Evolutionary conservation across 163 green algal species (phyloP), one percentile per base, ranked within the genome.

Genomic region (Volvox carteri): DNA sequence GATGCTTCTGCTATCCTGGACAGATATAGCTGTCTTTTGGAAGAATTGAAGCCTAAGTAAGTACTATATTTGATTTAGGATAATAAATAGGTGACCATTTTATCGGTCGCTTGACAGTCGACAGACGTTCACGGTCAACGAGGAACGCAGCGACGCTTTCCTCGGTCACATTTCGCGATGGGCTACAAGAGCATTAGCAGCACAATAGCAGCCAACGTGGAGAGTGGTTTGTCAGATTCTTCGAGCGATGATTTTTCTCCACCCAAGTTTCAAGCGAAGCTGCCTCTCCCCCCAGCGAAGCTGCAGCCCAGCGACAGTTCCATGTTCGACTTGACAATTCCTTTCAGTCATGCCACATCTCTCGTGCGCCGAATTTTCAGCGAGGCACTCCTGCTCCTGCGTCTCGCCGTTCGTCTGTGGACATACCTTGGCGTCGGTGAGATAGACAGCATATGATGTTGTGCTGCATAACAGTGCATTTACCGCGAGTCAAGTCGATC

Each of bases 251-350:
- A 30, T 41, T 30, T 62, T 28, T 28, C 73, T 14, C 37, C 11
- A 42, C 0, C 8, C 44, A 46, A 46, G 30, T 80, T 46, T n/a
- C 23, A 80, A n/a, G 42, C 73, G 12, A 60, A 80, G 2, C 44
- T 62, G 42, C 35, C 8, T 9, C 21, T 37, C 68, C 1, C 6
- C 23, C 39, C 25, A 56, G 16, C 44, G 19, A 50, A 42, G 73
- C 44, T 80, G 73, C 73, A 65, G 21, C 73, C 30, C 12, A 44
- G 44, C 44, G 73, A 80, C 78, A 60, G 81, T 35, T 80, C 65
- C 0, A 79, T 87, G 81, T 68, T 87, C 41, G 81, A 87, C 65
- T 54, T 87, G 4, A 78, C 79, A 2, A 7, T 78, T 6, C 81
- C 81, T 28, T n/a, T 87, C 2, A 70, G 8, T 1, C 81, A 87